Evolutionary conservation across 306 rosid genomes (phyloP), one percentile per base, ranked within the genome.

Genomic region (Delonix regia): DNA sequence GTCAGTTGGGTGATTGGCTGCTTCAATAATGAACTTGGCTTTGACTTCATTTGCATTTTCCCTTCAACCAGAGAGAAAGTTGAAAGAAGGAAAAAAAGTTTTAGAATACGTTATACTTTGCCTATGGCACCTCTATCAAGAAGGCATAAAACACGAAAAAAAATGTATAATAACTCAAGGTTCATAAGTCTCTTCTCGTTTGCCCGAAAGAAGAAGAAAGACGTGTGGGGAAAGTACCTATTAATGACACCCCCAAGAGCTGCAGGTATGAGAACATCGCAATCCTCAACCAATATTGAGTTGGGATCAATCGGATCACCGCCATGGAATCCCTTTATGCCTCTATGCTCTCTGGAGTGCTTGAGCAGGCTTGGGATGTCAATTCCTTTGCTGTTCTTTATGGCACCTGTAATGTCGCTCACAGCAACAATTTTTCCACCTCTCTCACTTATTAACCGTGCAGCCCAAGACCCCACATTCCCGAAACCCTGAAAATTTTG

Each of bases 241-340:
- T 91, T 95, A 81, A 95, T 95, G 86, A 92, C 99, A 64, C 99
- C 99, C 47, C 99, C 99, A 25, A 95, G 98, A 77, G 99, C 99
- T 66, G 99, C 99, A 16, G 98, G 97, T 47, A 92, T 80, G 74
- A 94, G 92, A 80, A 94, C 89, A 82, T 90, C 98, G 44, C 93
- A 92, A 19, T 92, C 97, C 81, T 94, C 89, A 77, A 87, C 86
- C 82, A 94, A 87, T 45, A 90, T 85, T 30, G 97, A 86, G 1
- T 69, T 70, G 34, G 93, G 83, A 4, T 90, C 92, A 52, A 88
- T 88, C 42, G 86, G 28, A 82, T 94, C 92, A 4, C 83, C 96
- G 13, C 93, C 98, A 18, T 86, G 68, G 82, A 89, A 94, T 47
- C 97, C 98, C 75, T 87, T 88, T 16, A 95, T 88, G 10, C 97